Base-by-base conservation (phyloP, 306 rosid species). In the Acacia crassicarpa region DNA sequence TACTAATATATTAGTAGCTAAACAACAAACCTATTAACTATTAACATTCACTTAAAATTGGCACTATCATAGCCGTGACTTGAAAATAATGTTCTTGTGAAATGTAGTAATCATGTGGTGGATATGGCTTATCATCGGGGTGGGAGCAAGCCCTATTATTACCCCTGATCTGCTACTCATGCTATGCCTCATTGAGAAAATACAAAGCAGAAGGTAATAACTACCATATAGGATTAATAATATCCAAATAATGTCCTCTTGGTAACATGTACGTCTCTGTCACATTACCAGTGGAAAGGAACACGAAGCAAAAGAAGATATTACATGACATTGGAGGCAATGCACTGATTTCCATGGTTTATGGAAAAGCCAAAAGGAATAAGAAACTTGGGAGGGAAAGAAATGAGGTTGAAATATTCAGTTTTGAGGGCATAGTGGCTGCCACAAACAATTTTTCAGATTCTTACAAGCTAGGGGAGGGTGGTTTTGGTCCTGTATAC, bases 401-500 rank as follows among this genome's bases (percentile, higher is more conserved):
- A 49, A 8, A 67, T 46, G 78, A 74, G 79, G 17, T 85, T 2
- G 78, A 76, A 20, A 63, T 75, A 51, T 86, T 83, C 46, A 65
- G 25, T 79, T 86, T 83, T 9, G 82, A 76, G 46, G 80, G 20
- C 62, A 65, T 80, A 13, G 46, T 32, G 5, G 71, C 51, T n/a
- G 86, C 84, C 49, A 83, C 86, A 66, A 76, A 74, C 67, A 86
- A 83, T 54, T 83, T 86, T 58, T 67, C 86, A 4, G 15, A 30
- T 16, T 53, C 73, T 2, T 67, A 61, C 53, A 78, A 73, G 75
- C 48, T 78, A 10, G 81, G 85, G 53, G 77, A 85, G 17, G 85
- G 85, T 2, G 85, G 83, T n/a, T 77, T 81, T 44, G 78, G 88
- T 30, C 83, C 71, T 44, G 85, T 85, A 2, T 81, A 85, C 38